Evolutionary conservation across 768 basidiomycete genomes (phyloP), one percentile per base, ranked within the genome.

Genomic region (Xerocomellus amylosporus): DNA sequence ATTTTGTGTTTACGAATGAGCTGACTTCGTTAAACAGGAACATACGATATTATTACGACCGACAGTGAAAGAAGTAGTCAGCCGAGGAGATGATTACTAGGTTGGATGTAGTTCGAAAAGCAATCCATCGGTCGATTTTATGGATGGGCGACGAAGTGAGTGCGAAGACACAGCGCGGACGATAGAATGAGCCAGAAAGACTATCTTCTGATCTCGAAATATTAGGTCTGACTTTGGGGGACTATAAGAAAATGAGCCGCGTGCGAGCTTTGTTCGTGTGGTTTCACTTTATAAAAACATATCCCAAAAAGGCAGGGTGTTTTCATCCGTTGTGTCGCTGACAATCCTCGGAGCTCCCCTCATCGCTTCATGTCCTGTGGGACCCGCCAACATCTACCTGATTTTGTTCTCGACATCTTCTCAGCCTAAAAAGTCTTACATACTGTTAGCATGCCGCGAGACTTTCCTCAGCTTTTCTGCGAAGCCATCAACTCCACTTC

Each of bases 31-130:
- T 53, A 34, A 54, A 52, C 68, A 91, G 89, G 90, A 93, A 64
- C 90, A 93, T 69, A 93, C 90, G 36, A 90, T 93, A 50, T 66
- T 93, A 28, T 74, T 93, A 47, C 87, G 91, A 48, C 90, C 90
- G 43, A 93, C 91, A 17, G 82, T 83, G 53, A 92, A 92, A 64
- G 90, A 93, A 68, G 82, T 92, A 3, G 86, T 93, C 39, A 90
- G 86, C 72, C 80, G 90, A 59, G 90, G 90, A 24, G 85, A 88
- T 55, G 90, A 93, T 71, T 93, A 90, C 71, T 91, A 64, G 49
- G 50, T 63, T 69, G 55, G 46, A 31, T 50, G 37, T 59, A 43
- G 39, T 49, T 55, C 19, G 24, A 43, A 44, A 50, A n/a, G 26
- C 42, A 33, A 36, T 54, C 10, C 22, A 43, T 37, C 38, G 28